Conservation (phyloP, 2,329 filamentous ascomycete genomes). For the Ambrosiella cleistominuta region DNA sequence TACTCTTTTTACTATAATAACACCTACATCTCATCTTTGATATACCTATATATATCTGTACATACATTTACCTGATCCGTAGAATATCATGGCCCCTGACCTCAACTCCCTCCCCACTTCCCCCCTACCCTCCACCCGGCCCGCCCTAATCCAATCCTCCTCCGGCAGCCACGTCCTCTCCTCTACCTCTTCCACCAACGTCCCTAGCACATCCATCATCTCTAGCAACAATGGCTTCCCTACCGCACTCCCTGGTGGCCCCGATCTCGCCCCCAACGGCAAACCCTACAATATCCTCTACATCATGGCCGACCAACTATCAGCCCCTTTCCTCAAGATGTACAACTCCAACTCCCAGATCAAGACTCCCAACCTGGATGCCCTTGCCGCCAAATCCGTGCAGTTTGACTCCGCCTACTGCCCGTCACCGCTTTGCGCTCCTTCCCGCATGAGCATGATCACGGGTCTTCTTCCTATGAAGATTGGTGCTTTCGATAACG, state of each 20-base stretch:
- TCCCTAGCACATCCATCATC: background rate
- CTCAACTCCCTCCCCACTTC: no score
- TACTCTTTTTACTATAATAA: no score
- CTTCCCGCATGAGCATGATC: conserved; percentile 87
- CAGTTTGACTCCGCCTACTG: conserved; percentile 92
- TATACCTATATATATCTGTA: background rate
- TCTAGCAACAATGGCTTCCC: background rate
- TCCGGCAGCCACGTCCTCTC: no score
- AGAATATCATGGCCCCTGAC: background rate
- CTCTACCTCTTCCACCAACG: no score
- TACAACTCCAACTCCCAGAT: conserved; percentile 80
- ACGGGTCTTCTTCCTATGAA: conserved; percentile 80
- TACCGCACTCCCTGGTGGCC: background rate
- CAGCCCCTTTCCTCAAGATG: conserved; percentile 78
- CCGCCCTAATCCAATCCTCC: no score
- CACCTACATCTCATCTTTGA: background rate
- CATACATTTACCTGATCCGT: background rate
- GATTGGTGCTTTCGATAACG: conserved; percentile 86
- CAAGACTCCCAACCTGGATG: conserved; percentile 79
- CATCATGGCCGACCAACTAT: conserved; percentile 94
- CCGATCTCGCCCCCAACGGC: conserved; percentile 12
- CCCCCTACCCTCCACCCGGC: no score
- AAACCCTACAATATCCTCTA: conserved; percentile 37
- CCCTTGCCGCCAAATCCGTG: conserved; percentile 61
- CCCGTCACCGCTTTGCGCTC: conserved; percentile 80